Percentiles rank a stretch among this genome's conserved stretches.
Evolutionary conservation across 2,329 filamentous ascomycete genomes (phyloP).

Genomic region (Anisogramma anomala): DNA sequence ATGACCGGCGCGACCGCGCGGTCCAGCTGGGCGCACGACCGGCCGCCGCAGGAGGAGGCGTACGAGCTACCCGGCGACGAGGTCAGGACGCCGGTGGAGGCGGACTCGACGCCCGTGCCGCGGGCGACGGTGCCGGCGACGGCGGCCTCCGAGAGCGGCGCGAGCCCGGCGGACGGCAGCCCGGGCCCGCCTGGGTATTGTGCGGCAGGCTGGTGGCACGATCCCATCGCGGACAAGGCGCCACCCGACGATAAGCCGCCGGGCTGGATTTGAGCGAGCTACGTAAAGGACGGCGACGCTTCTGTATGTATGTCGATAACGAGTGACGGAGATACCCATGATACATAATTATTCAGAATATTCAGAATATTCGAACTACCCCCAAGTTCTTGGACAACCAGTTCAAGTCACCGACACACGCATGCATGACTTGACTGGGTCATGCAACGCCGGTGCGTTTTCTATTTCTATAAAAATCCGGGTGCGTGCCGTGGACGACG

Average conservation of each 20-base stretch:
- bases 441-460: too few relatives aligned
- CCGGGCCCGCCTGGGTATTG: too few relatives aligned
- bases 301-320: background rate
- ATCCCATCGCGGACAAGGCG: conserved; percentile 8
- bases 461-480: too few relatives aligned
- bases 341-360: background rate
- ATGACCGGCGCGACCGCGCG: background rate
- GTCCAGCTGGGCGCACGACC: conserved; percentile 8
- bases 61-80: conserved; percentile 8
- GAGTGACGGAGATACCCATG: conserved; percentile 4
- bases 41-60: conserved; percentile 4
- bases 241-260: conserved; percentile 7
- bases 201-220: conserved; percentile 6
- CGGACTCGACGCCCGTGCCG: conserved; percentile 3
- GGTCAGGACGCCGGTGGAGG: background rate
- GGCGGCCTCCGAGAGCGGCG: too few relatives aligned
- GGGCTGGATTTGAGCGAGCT: conserved; percentile 1
- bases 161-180: too few relatives aligned
- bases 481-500: too few relatives aligned
- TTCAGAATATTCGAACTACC: too few relatives aligned
- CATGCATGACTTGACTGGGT: too few relatives aligned
- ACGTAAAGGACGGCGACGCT: background rate
- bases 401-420: too few relatives aligned
- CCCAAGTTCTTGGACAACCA: too few relatives aligned
- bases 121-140: too few relatives aligned